Conservation (phyloP, 1,284 basidiomycete genomes). For the Volvariella volvacea region DNA sequence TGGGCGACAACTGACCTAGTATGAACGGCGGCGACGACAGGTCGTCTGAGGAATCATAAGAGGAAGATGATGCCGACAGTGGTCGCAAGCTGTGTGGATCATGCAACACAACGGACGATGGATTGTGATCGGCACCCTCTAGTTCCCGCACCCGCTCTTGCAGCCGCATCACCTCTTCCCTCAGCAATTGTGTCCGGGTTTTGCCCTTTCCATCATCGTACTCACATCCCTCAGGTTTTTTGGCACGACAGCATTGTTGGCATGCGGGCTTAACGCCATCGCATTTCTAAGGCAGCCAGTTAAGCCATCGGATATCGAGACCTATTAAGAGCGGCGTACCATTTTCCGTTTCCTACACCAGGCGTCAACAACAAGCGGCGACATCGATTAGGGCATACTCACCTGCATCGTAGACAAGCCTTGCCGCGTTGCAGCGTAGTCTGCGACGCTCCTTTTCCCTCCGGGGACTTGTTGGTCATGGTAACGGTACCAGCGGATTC, state of each 20-base stretch:
- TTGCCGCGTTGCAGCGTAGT: slow-evolving; percentile 50
- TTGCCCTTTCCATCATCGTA: slow-evolving; percentile 63
- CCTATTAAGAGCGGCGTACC: slow-evolving; percentile 33
- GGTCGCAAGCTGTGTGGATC: slow-evolving; percentile 48
- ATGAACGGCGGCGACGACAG: slow-evolving; percentile 42
- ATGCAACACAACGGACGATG: slow-evolving; percentile 42
- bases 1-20: neutral
- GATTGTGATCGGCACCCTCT: slow-evolving; percentile 52
- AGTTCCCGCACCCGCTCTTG: slow-evolving; percentile 51
- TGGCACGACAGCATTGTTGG: slow-evolving; percentile 54
- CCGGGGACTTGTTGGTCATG: slow-evolving; percentile 41
- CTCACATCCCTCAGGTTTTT: slow-evolving; percentile 51
- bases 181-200: slow-evolving; percentile 53
- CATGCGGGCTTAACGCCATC: slow-evolving; percentile 54
- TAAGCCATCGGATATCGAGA: slow-evolving; percentile 9
- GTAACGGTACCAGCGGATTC: slow-evolving; percentile 15
- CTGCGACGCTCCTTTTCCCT: slow-evolving; percentile 21
- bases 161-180: slow-evolving; percentile 50
- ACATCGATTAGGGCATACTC: slow-evolving; percentile 13
- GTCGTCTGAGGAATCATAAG: slow-evolving; percentile 53
- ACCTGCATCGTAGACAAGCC: slow-evolving; percentile 64
- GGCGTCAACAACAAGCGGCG: slow-evolving; percentile 1
- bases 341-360: slow-evolving; percentile 66
- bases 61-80: slow-evolving; percentile 52
- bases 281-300: slow-evolving; percentile 37